Evolutionary conservation across 495 filamentous ascomycete genomes (phyloP).

Genomic region (Pseudomonodictys pantanalensis): DNA sequence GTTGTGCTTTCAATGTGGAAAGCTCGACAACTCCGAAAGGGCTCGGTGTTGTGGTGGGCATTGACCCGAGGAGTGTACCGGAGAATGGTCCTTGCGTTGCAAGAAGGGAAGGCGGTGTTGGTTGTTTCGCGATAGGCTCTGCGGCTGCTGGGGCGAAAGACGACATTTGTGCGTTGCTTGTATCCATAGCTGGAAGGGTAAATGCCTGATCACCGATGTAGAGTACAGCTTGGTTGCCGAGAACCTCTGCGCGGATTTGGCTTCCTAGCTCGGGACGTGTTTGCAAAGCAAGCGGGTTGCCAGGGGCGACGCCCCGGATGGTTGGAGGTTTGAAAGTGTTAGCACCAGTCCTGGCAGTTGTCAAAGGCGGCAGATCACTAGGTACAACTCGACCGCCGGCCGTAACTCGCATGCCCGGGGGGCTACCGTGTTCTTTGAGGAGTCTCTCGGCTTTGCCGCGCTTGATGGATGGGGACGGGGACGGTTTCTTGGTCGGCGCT

Average conservation of each 20-base stretch:
- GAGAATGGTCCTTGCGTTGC: neutral
- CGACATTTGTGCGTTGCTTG: neutral
- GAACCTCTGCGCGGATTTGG: neutral
- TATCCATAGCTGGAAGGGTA: constrained; percentile 4
- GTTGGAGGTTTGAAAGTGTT: constrained; percentile 30
- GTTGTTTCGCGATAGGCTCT: neutral
- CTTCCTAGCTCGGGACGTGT: constrained; percentile 1
- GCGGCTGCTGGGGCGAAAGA: neutral
- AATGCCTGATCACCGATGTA: constrained; percentile 9
- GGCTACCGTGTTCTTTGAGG: constrained; percentile 58
- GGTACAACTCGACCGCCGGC: constrained; percentile 65
- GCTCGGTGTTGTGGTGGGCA: neutral
- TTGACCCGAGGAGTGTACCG: neutral
- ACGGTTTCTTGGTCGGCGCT: constrained; percentile 33
- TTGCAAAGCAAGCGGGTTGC: constrained; percentile 9
- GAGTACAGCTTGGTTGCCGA: constrained; percentile 17
- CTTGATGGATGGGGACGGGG: constrained; percentile 44
- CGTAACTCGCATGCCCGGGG: constrained; percentile 60
- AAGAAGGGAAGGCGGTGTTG: neutral
- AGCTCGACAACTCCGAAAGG: constrained; percentile 4
- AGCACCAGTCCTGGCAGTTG: constrained; percentile 32
- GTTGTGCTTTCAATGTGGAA: constrained; percentile 6
- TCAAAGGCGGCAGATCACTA: constrained; percentile 40
- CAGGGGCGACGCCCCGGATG: neutral
- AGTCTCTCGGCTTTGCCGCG: constrained; percentile 44